Evolutionary conservation across 2,329 filamentous ascomycete species (phyloP), one percentile per base, ranked within the genome.

Genomic region (Pseudocercospora fijiensis): DNA sequence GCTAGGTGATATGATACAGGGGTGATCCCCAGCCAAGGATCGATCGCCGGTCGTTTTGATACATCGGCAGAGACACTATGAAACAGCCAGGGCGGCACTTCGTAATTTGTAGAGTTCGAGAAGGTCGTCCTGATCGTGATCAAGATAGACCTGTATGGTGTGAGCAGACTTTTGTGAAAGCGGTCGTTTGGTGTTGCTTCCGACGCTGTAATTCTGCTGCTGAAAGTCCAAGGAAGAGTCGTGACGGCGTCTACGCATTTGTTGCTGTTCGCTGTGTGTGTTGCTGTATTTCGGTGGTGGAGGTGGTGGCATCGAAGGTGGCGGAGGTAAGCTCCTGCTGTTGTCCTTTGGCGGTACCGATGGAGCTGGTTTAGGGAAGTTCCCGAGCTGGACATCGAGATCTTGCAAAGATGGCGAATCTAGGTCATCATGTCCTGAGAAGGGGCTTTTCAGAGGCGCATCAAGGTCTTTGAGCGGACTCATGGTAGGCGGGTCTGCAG

Each of bases 131-230:
- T 62, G 55, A 30, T 71, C 70, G 16, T 67, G 63, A 16, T 70
- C 70, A 10, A 72, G 49, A 60, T 67, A 70, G 8, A 72, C 71
- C 56, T 72, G 69, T 16, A 71, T 70, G 3, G 70, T 70, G 33
- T 71, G 70, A 11, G 65, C 60, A 43, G 64, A 61, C 33, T 61
- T 62, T 55, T 62, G 49, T 22, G 26, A 28, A 37, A 49, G 57
- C 28, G 33, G 43, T 49, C 28, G 24, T 62, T 57, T 60, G 53
- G 13, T 56, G 53, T 37, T 56, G 53, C 53, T 22, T 41, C 16
- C n/a, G 53, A 56, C 53, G 53, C 53, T 56, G 30, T 28, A 20
- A 24, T 24, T 56, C 26, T 57, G 53, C 20, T 43, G 43, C 18
- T 18, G 37, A 2, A 41, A 6, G n/a, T 47, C 28, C 27, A 60